Conservation (phyloP, 2,329 filamentous ascomycete species). For the Diaporthe vaccinii region DNA sequence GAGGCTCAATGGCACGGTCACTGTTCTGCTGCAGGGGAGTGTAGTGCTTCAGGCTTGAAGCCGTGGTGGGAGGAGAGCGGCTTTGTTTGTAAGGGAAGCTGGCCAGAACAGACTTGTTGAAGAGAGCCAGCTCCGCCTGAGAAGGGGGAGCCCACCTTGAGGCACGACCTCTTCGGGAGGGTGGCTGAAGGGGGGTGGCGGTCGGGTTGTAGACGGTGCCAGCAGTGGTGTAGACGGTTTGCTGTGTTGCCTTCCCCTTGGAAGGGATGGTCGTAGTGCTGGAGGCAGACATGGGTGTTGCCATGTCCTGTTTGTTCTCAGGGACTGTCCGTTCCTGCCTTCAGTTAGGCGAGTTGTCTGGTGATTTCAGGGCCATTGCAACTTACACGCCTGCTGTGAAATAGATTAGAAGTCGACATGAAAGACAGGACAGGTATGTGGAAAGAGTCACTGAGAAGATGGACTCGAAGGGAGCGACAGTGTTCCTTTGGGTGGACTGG, state of each 20-base stretch:
- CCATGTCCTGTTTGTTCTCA: neutral
- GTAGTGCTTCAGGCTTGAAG: constrained; percentile 55
- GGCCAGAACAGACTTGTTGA: constrained; percentile 55
- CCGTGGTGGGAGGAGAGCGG: constrained; percentile 44
- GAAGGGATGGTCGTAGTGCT: constrained; percentile 35
- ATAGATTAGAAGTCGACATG: neutral
- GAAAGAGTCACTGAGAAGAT: constrained; percentile 6
- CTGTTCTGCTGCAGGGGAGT: constrained; percentile 68
- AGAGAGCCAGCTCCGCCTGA: constrained; percentile 51
- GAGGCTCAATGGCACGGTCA: constrained; percentile 63
- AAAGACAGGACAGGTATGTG: neutral
- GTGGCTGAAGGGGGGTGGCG: constrained; percentile 63
- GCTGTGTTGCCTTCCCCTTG: constrained; percentile 44
- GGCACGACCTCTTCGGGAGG: constrained; percentile 63
- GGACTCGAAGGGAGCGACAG: neutral
- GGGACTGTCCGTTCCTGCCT: neutral
- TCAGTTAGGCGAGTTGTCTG: neutral
- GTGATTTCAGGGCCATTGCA: neutral
- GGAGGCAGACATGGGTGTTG: constrained; percentile 40
- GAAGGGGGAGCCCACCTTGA: constrained; percentile 55
- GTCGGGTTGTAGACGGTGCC: constrained; percentile 68
- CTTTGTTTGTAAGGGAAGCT: constrained; percentile 51
- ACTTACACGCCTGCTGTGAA: constrained; percentile 26
- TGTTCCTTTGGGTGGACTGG: neutral
- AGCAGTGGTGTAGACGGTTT: constrained; percentile 67